A percentile compares a stretch with the other conserved stretches of the same genome.
Conservation (phyloP, 352 stramenopile genomes). For the Globisporangium ultimum region DNA sequence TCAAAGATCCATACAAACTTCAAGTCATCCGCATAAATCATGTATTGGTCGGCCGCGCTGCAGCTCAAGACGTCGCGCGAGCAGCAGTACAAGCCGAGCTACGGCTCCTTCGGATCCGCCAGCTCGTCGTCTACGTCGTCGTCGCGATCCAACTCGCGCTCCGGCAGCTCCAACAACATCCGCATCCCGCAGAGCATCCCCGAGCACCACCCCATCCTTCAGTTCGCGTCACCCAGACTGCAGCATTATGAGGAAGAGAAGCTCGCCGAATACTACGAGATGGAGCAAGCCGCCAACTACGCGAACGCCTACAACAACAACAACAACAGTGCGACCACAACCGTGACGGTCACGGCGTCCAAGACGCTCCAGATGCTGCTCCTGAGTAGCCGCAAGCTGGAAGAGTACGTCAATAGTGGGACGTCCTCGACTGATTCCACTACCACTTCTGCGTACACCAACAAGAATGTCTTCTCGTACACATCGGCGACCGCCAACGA, state of each 20-base stretch:
- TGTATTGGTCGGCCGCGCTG: slow-evolving; percentile 76
- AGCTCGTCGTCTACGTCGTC: slow-evolving; percentile 4
- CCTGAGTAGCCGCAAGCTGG: slow-evolving; percentile 15
- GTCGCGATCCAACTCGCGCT: slow-evolving; percentile 16
- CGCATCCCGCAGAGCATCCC: slow-evolving; percentile 75
- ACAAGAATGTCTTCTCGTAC: slow-evolving; percentile 4
- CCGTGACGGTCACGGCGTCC: slow-evolving; percentile 23
- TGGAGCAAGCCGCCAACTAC: slow-evolving; percentile 2
- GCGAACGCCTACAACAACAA: slow-evolving; percentile 3
- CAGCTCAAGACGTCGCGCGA: slow-evolving; percentile 43
- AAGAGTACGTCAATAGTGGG: slow-evolving; percentile 1
- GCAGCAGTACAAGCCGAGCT: slow-evolving; percentile 29
- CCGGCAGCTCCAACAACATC: slow-evolving; percentile 31
- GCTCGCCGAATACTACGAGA: slow-evolving; percentile 18
- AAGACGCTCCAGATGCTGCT: slow-evolving; percentile 16
- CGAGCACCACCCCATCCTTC: slow-evolving; percentile 61
- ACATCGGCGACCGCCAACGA: background rate
- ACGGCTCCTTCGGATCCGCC: slow-evolving; percentile 47
- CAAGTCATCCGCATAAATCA: slow-evolving; percentile 12
- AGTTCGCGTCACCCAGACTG: slow-evolving; percentile 47
- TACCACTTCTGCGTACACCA: slow-evolving; percentile 1
- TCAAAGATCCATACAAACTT: slow-evolving; percentile 5
- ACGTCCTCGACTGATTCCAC: slow-evolving; percentile 2
- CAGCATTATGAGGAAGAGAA: slow-evolving; percentile 19
- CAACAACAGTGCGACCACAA: slow-evolving; percentile 8